phyloP scores from a whole-genome alignment of 176 grass and related monocot genomes.

The Oryza meridionalis region DNA sequence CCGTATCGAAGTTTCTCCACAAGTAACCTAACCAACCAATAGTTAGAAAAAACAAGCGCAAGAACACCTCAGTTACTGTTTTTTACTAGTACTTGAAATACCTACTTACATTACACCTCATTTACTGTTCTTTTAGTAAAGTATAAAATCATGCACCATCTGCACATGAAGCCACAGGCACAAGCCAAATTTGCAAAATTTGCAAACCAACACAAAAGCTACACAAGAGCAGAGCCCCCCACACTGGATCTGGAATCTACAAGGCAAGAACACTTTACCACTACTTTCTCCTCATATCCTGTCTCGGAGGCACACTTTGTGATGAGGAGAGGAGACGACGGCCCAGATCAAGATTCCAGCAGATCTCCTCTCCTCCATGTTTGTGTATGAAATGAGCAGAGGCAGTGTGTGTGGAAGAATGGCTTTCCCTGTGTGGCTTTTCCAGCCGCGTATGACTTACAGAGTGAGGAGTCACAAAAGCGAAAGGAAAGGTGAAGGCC shows the following conservation, averaged over 20 bases:
- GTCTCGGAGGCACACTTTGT: conserved; percentile 7
- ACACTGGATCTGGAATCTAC: conserved; percentile 40
- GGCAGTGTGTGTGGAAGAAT: not conserved
- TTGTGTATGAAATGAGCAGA: conserved; percentile 32
- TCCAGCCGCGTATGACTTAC: not conserved
- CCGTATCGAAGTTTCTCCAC: too few species aligned
- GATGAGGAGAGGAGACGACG: not conserved
- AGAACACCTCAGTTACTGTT: too few species aligned
- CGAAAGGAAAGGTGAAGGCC: conserved; percentile 27
- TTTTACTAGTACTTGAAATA: too few species aligned
- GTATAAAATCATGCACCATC: too few species aligned
- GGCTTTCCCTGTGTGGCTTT: not conserved
- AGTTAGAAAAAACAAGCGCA: too few species aligned
- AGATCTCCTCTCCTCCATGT: not conserved
- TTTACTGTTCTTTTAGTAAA: too few species aligned
- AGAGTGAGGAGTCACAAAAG: not conserved
- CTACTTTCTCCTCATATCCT: conserved; percentile 2
- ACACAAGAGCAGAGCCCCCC: not conserved
- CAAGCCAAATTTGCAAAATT: too few species aligned
- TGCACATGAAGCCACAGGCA: too few species aligned
- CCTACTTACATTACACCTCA: too few species aligned
- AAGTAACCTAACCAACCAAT: too few species aligned
- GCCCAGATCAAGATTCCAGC: conserved; percentile 48
- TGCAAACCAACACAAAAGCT: not conserved
- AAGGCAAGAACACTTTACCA: not conserved